Percentiles rank a stretch among this genome's conserved stretches.
phyloP scores from a whole-genome alignment of 805 yeast species.

The Wickerhamomyces hampshirensis region DNA sequence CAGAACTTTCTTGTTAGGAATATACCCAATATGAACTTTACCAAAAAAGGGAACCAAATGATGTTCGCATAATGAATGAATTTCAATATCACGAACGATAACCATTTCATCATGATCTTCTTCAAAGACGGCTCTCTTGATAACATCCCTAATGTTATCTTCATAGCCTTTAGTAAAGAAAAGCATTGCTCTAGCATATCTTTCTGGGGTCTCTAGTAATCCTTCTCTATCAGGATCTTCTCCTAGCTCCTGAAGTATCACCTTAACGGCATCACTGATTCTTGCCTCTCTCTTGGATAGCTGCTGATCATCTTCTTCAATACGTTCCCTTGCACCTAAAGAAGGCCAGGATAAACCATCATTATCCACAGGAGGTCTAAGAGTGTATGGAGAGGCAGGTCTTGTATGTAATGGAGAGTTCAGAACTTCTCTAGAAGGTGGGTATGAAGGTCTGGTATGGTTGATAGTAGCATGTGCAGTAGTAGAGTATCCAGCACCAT shows the following conservation, averaged over 20 bases:
- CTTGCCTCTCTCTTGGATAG: conserved; percentile 61
- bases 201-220: conserved; percentile 85
- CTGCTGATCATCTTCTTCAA: conserved; percentile 65
- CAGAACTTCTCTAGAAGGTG: conserved; percentile 3
- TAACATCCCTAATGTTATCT: conserved; percentile 86
- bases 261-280: conserved; percentile 79
- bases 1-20: conserved; percentile 88
- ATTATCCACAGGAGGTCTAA: conserved; percentile 79
- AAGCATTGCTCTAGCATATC: conserved; percentile 96
- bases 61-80: conserved; percentile 92
- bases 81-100: conserved; percentile 89
- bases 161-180: conserved; percentile 96
- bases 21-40: conserved; percentile 96
- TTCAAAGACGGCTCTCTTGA: conserved; percentile 93
- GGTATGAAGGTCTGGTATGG: conserved; percentile 11
- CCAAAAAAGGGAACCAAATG: conserved; percentile 97
- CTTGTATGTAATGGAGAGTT: conserved; percentile 66
- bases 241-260: conserved; percentile 70
- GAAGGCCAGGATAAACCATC: conserved; percentile 97
- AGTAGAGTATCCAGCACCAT: conserved; percentile 19
- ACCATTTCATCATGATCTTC: conserved; percentile 99
- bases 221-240: conserved; percentile 91
- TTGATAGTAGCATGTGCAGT: conserved; percentile 15
- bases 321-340: conserved; percentile 71
- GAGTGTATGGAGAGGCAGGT: conserved; percentile 78